Evolutionary conservation across 2,329 filamentous ascomycete species (phyloP), one percentile per base, ranked within the genome.

Genomic region (Diplocarpon rosae): DNA sequence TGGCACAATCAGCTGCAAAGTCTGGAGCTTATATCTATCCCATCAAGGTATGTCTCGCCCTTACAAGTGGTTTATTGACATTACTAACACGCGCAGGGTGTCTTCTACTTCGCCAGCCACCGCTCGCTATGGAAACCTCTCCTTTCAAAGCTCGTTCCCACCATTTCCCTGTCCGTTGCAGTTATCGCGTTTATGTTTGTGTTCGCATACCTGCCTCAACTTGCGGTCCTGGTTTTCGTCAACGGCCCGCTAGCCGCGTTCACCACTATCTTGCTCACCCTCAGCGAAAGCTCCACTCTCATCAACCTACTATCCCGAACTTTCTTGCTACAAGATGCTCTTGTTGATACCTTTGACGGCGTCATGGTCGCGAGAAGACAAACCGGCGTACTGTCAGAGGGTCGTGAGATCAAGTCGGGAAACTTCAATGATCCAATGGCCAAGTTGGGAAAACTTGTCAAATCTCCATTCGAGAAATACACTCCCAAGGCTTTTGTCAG

Each of bases 301-400:
- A 69, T 76, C 52, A 75, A 70, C 52, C 57, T 73, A 30, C 54
- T 79, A 13, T 72, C 77, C 8, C 78, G 80, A 56, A 81, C 75
- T 34, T 90, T 87, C 60, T 66, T 95, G 31, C 75, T 95, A 36
- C 79, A 85, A 52, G 86, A 93, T 50, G 83, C 86, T 0, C 70
- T 95, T 29, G 70, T 92, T 20, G 88, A 95, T 62, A 90, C 85
- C 0, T 95, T 95, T 61, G 90, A 95, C 59, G 87, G 83, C 28
- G 78, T 76, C 0, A 64, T 81, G 17, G 60, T 80, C 7, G 59
- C 74, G 1, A 68, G 63, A 39, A 69, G 73, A 51, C 66, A 69
- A 27, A 67, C 67, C 0, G 68, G 66, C 1, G 71, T 95, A 2
- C 83, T 96, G 6, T 71, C 76, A 10, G 76, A 82, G 48, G 85